A percentile compares a stretch with the other conserved stretches of the same genome.
Conservation (phyloP, 805 yeast species). For the Candida mattraensis region DNA sequence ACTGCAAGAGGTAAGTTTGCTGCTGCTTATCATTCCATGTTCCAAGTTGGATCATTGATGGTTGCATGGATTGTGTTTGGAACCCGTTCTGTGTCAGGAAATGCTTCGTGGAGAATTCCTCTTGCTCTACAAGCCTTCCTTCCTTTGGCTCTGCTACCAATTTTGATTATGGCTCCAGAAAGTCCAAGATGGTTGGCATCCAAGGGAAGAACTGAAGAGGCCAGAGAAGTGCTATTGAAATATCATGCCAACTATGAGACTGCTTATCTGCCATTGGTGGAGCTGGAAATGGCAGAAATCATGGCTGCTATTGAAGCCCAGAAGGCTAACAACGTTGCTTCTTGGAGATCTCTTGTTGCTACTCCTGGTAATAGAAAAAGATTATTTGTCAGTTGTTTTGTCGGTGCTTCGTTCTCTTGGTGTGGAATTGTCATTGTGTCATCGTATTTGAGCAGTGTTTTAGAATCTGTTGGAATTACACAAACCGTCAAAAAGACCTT, state of each 20-base stretch:
- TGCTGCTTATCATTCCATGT: conserved; percentile 39
- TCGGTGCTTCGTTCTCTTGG: conserved; percentile 37
- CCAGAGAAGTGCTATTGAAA: conserved; percentile 32
- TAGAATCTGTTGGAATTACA: conserved; percentile 53
- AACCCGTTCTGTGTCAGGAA: conserved; percentile 29
- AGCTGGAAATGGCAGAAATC: conserved; percentile 38
- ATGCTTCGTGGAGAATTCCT: conserved; percentile 40
- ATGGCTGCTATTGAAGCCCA: conserved; percentile 36
- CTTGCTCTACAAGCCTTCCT: conserved; percentile 39
- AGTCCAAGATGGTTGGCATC: conserved; percentile 37
- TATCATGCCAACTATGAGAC: conserved; percentile 23
- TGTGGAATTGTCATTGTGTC: conserved; percentile 49
- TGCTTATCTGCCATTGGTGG: conserved; percentile 33
- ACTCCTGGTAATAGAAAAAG: conserved; percentile 40
- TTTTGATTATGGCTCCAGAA: conserved; percentile 37
- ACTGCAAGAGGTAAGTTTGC: conserved; percentile 32
- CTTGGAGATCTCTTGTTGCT: conserved; percentile 34
- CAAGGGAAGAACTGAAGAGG: conserved; percentile 34
- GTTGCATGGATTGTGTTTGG: conserved; percentile 46
- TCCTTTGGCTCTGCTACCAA: conserved; percentile 34
- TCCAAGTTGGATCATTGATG: conserved; percentile 42
- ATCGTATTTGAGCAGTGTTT: conserved; percentile 45
- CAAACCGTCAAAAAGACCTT: conserved; percentile 42
- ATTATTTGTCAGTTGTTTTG: conserved; percentile 30
- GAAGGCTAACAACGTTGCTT: conserved; percentile 30